Evolutionary conservation across 805 yeast species (phyloP).

Genomic region (Pichia manshurica): DNA sequence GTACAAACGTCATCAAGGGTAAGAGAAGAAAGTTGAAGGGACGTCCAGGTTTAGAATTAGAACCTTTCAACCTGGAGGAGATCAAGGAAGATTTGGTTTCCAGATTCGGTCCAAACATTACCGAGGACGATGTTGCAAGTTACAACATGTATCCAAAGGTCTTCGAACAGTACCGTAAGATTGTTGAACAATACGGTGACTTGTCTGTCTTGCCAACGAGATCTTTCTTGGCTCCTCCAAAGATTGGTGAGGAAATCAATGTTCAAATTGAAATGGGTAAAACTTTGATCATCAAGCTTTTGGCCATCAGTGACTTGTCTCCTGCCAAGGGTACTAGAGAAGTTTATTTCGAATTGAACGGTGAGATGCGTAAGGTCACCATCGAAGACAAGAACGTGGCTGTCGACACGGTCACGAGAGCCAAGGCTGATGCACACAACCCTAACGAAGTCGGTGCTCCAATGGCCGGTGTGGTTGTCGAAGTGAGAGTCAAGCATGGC

Average conservation of each 20-base stretch:
- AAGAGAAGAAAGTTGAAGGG: slow-evolving; percentile 84
- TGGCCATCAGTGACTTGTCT: slow-evolving; percentile 88
- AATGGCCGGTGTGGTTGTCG: slow-evolving; percentile 98
- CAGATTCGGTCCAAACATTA: slow-evolving; percentile 69
- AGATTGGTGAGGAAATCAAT: slow-evolving; percentile 78
- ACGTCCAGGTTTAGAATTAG: slow-evolving; percentile 89
- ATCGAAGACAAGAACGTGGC: slow-evolving; percentile 84
- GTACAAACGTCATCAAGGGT: slow-evolving; percentile 84
- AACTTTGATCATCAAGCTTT: slow-evolving; percentile 79
- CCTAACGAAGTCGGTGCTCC: slow-evolving; percentile 96
- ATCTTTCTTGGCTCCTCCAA: slow-evolving; percentile 82
- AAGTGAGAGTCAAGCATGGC: slow-evolving; percentile 85
- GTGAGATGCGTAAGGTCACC: slow-evolving; percentile 94
- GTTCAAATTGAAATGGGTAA: slow-evolving; percentile 95
- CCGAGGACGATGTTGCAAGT: slow-evolving; percentile 88
- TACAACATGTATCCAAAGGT: slow-evolving; percentile 98
- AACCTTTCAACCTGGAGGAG: slow-evolving; percentile 72
- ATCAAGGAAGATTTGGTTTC: slow-evolving; percentile 68
- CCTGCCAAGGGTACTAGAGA: slow-evolving; percentile 86
- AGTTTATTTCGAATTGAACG: slow-evolving; percentile 95
- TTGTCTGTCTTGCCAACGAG: slow-evolving; percentile 91
- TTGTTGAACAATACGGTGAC: slow-evolving; percentile 78
- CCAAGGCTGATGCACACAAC: slow-evolving; percentile 84
- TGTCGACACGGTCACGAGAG: slow-evolving; percentile 77
- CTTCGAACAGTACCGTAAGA: slow-evolving; percentile 77